These are phyloP conservation scores for Salix udensis DNA, from an alignment of 345 rosid genomes.

Conservation along the genomic window DNA sequence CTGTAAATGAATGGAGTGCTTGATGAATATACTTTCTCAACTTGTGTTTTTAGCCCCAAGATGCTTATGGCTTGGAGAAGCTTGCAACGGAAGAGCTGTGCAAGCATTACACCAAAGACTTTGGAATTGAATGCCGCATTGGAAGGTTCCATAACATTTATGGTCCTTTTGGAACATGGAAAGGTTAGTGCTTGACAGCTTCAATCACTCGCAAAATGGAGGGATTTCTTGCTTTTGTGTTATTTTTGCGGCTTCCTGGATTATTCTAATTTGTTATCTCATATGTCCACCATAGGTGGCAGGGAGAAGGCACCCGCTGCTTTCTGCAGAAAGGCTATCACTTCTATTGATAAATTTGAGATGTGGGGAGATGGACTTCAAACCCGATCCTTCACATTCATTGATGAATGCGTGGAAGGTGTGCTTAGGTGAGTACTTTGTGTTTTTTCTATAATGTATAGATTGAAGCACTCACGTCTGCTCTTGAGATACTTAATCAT, in stretches of 20 bases:
- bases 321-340: constrained; percentile 87
- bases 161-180: constrained; percentile 99
- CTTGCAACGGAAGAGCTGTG: constrained; percentile 97
- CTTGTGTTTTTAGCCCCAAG: constrained; percentile 75
- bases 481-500: background rate
- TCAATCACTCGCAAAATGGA: background rate
- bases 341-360: constrained; percentile 83
- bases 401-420: constrained; percentile 98
- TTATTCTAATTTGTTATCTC: constrained; percentile 1
- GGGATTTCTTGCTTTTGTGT: background rate
- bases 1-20: constrained; percentile 1
- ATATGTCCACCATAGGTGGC: constrained; percentile 55
- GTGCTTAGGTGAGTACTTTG: constrained; percentile 62
- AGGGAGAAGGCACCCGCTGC: constrained; percentile 99
- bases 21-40: background rate
- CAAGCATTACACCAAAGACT: constrained; percentile 94
- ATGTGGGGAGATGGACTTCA: constrained; percentile 99
- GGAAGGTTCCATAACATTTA: constrained; percentile 98
- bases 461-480: too few species aligned
- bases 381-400: constrained; percentile 96
- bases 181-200: constrained; percentile 48
- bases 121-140: constrained; percentile 86
- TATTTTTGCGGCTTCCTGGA: background rate
- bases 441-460: background rate
- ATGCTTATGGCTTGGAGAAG: constrained; percentile 99